phyloP scores from a whole-genome alignment of 208 protist species.

The Trypanosoma congolense region DNA sequence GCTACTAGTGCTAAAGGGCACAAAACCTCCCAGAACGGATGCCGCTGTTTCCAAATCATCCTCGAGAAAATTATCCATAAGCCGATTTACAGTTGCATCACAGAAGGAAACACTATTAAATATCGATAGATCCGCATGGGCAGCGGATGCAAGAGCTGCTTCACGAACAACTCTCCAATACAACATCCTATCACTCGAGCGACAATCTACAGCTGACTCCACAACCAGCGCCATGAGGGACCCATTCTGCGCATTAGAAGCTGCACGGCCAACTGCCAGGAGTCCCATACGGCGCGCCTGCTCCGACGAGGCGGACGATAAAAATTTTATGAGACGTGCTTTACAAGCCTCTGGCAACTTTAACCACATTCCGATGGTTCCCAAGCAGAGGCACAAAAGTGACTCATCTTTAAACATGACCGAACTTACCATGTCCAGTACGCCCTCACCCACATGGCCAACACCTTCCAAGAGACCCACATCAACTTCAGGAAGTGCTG shows the following conservation, averaged over 20 bases:
- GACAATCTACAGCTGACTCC: slow-evolving; percentile 20
- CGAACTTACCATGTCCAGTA: slow-evolving; percentile 14
- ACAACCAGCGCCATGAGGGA: slow-evolving; percentile 24
- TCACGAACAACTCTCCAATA: slow-evolving; percentile 46
- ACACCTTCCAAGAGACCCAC: slow-evolving; percentile 8
- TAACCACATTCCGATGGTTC: slow-evolving; percentile 28
- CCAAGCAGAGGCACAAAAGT: slow-evolving; percentile 24
- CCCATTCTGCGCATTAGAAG: slow-evolving; percentile 31
- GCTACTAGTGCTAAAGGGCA: slow-evolving; percentile 12
- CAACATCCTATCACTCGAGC: slow-evolving; percentile 25
- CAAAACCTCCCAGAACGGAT: slow-evolving; percentile 16
- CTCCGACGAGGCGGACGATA: slow-evolving; percentile 31
- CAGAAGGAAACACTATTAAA: slow-evolving; percentile 33
- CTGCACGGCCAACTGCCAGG: slow-evolving; percentile 33
- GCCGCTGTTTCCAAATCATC: slow-evolving; percentile 21
- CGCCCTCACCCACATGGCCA: not conserved
- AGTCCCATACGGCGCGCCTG: slow-evolving; percentile 25
- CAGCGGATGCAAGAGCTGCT: slow-evolving; percentile 20
- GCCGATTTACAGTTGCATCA: slow-evolving; percentile 18
- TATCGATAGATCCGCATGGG: slow-evolving; percentile 9
- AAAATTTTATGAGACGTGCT: slow-evolving; percentile 27
- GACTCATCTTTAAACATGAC: slow-evolving; percentile 6
- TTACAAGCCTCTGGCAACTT: slow-evolving; percentile 24
- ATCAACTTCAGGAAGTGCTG: not conserved
- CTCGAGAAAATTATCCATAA: slow-evolving; percentile 28